Evolutionary conservation across 768 basidiomycete species (phyloP).

Genomic region (Strobilomyces dryophilus): DNA sequence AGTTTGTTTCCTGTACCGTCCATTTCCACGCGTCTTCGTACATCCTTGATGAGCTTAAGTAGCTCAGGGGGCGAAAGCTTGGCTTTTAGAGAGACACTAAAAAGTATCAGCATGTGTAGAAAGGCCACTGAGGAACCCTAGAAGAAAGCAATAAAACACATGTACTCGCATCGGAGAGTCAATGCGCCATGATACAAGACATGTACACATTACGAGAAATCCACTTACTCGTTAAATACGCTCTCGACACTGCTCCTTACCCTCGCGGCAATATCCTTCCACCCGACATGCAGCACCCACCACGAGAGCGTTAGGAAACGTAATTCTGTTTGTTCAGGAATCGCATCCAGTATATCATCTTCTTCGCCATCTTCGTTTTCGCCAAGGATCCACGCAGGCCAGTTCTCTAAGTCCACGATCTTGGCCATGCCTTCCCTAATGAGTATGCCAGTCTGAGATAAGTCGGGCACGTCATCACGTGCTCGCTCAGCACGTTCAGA

Average conservation of each 20-base stretch:
- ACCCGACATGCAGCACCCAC: constrained; percentile 92
- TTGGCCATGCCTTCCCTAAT: constrained; percentile 23
- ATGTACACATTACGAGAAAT: not conserved
- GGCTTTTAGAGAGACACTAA: constrained; percentile 79
- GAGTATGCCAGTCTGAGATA: constrained; percentile 24
- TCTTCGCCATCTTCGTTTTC: constrained; percentile 26
- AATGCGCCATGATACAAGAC: not conserved
- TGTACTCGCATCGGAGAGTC: not conserved
- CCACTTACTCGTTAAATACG: constrained; percentile 75
- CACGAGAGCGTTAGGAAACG: constrained; percentile 84
- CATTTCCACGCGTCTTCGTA: constrained; percentile 73
- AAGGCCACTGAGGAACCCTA: not conserved
- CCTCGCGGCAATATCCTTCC: constrained; percentile 77
- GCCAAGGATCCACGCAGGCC: constrained; percentile 19
- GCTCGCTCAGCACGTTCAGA: constrained; percentile 56
- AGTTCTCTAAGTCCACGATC: constrained; percentile 26
- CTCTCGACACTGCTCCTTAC: constrained; percentile 74
- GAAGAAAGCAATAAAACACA: not conserved
- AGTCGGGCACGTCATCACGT: constrained; percentile 36
- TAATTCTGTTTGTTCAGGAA: constrained; percentile 67
- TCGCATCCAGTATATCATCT: constrained; percentile 29
- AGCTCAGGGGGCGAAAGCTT: constrained; percentile 70
- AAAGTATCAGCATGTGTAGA: constrained; percentile 8
- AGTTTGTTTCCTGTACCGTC: constrained; percentile 41
- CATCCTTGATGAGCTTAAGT: constrained; percentile 62